phyloP scores from a whole-genome alignment of 208 protist genomes.

The Phytomonas sp. region DNA sequence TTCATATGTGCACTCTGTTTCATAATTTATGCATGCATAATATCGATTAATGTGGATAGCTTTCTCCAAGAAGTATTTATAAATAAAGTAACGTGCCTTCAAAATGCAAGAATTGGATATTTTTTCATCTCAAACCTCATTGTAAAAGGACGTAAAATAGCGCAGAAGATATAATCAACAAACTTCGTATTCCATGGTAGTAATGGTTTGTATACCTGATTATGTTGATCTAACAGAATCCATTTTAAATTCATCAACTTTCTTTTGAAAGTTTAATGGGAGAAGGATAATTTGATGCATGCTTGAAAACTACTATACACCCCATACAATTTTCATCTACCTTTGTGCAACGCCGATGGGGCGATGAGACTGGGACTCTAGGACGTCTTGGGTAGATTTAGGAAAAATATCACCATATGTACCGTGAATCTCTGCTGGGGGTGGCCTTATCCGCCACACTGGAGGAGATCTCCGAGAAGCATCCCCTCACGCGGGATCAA shows the following conservation, averaged over 20 bases:
- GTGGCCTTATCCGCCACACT: constrained; percentile 60
- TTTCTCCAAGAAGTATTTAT: background rate
- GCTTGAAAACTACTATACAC: background rate
- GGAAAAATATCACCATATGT: constrained; percentile 30
- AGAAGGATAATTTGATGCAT: background rate
- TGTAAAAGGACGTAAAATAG: background rate
- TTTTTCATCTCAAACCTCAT: background rate
- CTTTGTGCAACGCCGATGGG: background rate
- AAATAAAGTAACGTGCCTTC: background rate
- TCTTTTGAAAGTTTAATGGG: background rate
- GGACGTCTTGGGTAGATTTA: background rate
- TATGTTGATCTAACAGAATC: background rate
- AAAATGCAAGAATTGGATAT: background rate
- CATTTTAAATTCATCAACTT: background rate
- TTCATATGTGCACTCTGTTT: background rate
- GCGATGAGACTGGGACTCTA: background rate
- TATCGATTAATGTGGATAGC: background rate
- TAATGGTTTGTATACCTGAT: background rate
- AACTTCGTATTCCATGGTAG: background rate
- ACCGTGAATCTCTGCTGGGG: constrained; percentile 62
- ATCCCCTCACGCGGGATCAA: constrained; percentile 44
- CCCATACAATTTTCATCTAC: background rate
- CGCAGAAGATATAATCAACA: background rate
- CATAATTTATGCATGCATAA: background rate
- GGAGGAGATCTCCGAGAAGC: constrained; percentile 38